These are phyloP conservation scores for Kluyveromyces siamensis DNA, from an alignment of 805 yeast genomes.

Conservation along the genomic window DNA sequence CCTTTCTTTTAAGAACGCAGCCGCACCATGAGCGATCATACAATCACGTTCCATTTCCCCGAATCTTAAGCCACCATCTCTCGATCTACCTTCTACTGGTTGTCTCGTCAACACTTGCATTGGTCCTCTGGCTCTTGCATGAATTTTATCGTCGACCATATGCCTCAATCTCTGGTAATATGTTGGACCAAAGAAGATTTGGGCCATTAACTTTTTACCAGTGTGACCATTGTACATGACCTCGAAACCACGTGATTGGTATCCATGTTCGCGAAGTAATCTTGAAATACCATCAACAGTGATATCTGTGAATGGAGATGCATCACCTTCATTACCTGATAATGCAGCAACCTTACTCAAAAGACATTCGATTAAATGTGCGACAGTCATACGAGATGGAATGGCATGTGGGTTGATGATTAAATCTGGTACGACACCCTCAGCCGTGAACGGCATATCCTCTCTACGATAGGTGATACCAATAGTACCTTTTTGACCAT, in stretches of 20 bases:
- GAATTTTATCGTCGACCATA: conserved; percentile 98
- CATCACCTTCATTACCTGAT: conserved; percentile 97
- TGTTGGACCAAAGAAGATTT: conserved; percentile 98
- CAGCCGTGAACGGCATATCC: conserved; percentile 95
- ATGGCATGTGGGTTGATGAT: conserved; percentile 98
- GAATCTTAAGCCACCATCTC: conserved; percentile 98
- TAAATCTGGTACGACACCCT: conserved; percentile 95
- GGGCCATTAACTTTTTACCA: conserved; percentile 96
- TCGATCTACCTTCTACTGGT: conserved; percentile 97
- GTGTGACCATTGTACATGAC: conserved; percentile 99
- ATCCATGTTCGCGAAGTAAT: conserved; percentile 88
- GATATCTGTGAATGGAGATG: conserved; percentile 97
- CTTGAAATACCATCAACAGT: conserved; percentile 96
- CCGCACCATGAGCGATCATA: conserved; percentile 99
- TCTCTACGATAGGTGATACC: conserved; percentile 98
- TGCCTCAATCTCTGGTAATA: conserved; percentile 97
- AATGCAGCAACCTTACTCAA: conserved; percentile 89
- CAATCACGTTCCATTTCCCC: conserved; percentile 99
- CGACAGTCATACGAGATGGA: conserved; percentile 99
- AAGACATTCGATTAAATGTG: conserved; percentile 97
- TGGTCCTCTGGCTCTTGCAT: conserved; percentile 98
- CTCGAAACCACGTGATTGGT: conserved; percentile 97
- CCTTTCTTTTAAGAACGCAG: conserved; percentile 94
- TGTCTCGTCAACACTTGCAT: conserved; percentile 96
- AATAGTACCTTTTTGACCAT: conserved; percentile 99